These are phyloP conservation scores for Plasmopara muralis DNA, from an alignment of 352 stramenopile species.

Conservation along the genomic window DNA sequence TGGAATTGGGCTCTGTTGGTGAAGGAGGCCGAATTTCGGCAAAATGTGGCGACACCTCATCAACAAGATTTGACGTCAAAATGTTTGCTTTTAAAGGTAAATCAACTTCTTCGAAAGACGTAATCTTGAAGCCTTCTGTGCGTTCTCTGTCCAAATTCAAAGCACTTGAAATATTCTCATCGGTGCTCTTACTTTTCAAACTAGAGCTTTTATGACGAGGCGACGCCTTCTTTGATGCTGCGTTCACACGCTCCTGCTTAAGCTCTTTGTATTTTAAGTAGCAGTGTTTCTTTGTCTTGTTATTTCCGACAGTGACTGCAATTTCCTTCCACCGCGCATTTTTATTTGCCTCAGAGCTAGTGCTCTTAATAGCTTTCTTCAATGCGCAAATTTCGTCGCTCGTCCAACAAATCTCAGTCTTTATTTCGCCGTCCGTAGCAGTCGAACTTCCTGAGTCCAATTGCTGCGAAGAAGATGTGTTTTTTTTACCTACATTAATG, in stretches of 20 bases:
- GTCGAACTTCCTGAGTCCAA: conserved; percentile 1
- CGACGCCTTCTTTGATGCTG: conserved; percentile 24
- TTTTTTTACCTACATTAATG: conserved; percentile 5
- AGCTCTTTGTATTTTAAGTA: conserved; percentile 84
- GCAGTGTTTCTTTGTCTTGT: conserved; percentile 74
- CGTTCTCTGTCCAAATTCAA: conserved; percentile 1
- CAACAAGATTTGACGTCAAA: not conserved
- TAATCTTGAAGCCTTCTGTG: conserved; percentile 1
- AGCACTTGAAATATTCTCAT: not conserved
- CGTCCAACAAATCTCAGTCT: conserved; percentile 30
- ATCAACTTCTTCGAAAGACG: conserved; percentile 4
- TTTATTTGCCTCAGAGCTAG: conserved; percentile 49
- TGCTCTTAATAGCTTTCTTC: conserved; percentile 74
- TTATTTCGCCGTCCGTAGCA: conserved; percentile 19
- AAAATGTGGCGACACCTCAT: conserved; percentile 8
- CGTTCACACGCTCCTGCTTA: conserved; percentile 49
- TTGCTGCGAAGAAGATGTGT: conserved; percentile 4
- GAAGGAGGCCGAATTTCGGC: conserved; percentile 9
- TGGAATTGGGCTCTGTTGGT: not conserved
- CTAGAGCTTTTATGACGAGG: conserved; percentile 13
- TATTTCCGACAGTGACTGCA: conserved; percentile 42
- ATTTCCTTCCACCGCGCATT: conserved; percentile 72
- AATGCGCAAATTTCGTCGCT: conserved; percentile 50
- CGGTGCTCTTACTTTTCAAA: conserved; percentile 5
- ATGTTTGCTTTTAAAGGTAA: conserved; percentile 2